A percentile compares a stretch with the other conserved stretches of the same genome.
Conservation (phyloP, 176 grass and related monocot genomes). For the Lolium perenne region DNA sequence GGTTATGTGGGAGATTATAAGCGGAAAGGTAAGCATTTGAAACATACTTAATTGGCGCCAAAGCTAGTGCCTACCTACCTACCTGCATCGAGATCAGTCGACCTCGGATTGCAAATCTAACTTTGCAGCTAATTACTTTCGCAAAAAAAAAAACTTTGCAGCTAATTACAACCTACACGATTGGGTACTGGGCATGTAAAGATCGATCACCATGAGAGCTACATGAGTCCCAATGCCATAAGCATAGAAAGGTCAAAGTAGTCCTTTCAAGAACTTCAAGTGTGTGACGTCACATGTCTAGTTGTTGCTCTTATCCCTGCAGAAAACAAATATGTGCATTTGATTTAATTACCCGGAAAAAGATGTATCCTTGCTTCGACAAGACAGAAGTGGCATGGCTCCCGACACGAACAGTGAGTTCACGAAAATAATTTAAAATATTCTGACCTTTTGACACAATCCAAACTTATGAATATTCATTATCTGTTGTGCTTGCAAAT, state of each 20-base stretch:
- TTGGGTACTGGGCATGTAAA: not conserved
- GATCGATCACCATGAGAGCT: not conserved
- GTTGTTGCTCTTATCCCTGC: too few species aligned
- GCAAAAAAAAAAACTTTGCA: not conserved
- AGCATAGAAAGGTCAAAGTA: not conserved
- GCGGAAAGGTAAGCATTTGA: not conserved
- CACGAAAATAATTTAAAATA: too few species aligned
- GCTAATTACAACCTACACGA: not conserved
- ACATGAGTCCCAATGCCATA: not conserved
- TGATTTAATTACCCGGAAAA: too few species aligned
- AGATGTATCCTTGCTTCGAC: too few species aligned
- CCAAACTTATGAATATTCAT: too few species aligned
- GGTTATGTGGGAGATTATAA: not conserved
- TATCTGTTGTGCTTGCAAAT: too few species aligned
- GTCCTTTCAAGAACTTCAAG: too few species aligned
- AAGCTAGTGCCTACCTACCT: slow-evolving; percentile 15
- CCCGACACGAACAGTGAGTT: too few species aligned
- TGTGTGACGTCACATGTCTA: too few species aligned
- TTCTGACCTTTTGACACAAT: too few species aligned
- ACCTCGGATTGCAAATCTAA: not conserved
- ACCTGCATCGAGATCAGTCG: not conserved
- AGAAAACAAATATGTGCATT: too few species aligned
- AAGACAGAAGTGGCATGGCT: too few species aligned
- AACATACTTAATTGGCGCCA: slow-evolving; percentile 40
- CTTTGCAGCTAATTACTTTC: not conserved